A percentile compares a stretch with the other conserved stretches of the same genome.
phyloP scores from a whole-genome alignment of 129 eudicot genomes.

The Flaveria bidentis region DNA sequence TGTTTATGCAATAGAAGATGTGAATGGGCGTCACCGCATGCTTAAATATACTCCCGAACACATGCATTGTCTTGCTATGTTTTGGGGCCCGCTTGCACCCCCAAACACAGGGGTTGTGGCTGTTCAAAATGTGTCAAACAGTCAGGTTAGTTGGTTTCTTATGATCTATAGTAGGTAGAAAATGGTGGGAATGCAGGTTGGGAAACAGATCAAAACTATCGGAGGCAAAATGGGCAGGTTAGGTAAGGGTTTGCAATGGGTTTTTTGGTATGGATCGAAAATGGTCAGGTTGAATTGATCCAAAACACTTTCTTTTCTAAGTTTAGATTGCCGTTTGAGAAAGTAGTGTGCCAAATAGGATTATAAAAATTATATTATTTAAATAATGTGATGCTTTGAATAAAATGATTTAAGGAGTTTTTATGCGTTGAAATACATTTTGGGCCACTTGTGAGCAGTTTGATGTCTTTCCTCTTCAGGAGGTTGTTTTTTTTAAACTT shows the following conservation, averaged over 20 bases:
- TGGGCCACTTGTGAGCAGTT: neutral
- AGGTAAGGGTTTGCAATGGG: neutral
- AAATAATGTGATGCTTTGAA: neutral
- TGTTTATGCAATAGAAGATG: conserved; percentile 85
- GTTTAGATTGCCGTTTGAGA: neutral
- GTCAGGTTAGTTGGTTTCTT: conserved; percentile 53
- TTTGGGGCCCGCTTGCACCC: conserved; percentile 98
- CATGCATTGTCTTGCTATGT: conserved; percentile 98
- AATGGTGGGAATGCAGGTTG: neutral
- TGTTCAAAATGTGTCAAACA: conserved; percentile 76
- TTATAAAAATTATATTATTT: neutral
- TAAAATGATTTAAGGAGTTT: neutral
- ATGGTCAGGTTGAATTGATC: neutral
- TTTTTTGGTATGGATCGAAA: neutral
- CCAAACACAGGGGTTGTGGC: conserved; percentile 93
- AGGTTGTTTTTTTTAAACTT: neutral
- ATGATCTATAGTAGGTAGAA: neutral
- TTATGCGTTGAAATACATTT: neutral
- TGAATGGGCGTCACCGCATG: conserved; percentile 86
- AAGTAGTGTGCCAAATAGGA: neutral
- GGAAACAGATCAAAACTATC: neutral
- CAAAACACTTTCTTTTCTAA: neutral
- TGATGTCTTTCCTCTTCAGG: neutral
- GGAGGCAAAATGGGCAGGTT: conserved; percentile 40
- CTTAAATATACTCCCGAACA: conserved; percentile 96